Evolutionary conservation across 2,329 filamentous ascomycete genomes (phyloP).

Genomic region (Aspergillus ibericus): DNA sequence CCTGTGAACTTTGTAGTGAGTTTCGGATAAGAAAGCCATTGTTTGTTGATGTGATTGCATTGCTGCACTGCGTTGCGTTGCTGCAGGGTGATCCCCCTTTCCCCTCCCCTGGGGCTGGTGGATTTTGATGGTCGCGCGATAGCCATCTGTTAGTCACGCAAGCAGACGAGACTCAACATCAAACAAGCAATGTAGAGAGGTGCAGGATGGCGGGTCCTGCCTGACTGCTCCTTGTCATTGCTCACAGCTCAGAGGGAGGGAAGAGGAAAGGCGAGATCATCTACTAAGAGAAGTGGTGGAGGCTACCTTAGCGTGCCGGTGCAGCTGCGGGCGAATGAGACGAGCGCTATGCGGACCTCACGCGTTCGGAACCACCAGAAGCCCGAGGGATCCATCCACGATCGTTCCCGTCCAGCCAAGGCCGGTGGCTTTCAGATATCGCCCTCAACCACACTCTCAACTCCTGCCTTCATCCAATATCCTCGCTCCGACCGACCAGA

Average conservation of each 20-base stretch:
- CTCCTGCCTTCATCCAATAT: not conserved
- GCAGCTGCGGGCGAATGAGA: constrained; percentile 4
- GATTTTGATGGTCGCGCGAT: not conserved
- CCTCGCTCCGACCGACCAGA: not conserved
- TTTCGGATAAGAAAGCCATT: constrained; percentile 4
- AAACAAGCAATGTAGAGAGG: not conserved
- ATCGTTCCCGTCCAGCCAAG: not conserved
- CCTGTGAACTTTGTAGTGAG: not conserved
- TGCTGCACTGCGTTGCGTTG: not conserved
- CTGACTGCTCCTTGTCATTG: no score
- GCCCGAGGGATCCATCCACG: no score
- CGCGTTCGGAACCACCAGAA: not conserved
- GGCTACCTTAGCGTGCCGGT: not conserved
- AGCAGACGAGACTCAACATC: not conserved
- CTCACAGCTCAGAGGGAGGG: not conserved
- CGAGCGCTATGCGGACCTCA: not conserved
- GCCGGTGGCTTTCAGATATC: not conserved
- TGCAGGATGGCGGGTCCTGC: not conserved
- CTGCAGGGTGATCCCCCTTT: not conserved
- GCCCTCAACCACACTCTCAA: not conserved
- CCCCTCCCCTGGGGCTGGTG: no score
- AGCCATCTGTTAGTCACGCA: not conserved
- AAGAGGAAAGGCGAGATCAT: not conserved
- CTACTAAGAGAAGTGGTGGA: no score
- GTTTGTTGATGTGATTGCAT: not conserved